phyloP scores from a whole-genome alignment of 139 green algal genomes.

The Desmodesmus armatus region DNA sequence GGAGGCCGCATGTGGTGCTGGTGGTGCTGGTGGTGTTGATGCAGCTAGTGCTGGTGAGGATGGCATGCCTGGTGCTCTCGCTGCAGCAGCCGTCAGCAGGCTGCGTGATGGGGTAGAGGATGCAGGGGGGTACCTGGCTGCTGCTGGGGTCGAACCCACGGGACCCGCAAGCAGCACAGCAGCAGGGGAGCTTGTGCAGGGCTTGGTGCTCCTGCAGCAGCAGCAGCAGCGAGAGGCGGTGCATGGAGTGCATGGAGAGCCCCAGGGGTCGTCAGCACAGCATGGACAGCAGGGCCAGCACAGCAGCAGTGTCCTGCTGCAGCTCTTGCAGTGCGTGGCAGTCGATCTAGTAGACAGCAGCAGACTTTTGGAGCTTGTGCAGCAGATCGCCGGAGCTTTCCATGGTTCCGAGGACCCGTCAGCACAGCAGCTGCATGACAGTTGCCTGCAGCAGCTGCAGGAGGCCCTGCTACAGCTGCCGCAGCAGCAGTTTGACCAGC shows the following conservation, averaged over 20 bases:
- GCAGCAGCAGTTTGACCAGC: background rate
- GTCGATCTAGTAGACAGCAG: background rate
- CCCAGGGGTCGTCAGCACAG: background rate
- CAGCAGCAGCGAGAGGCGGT: slow-evolving; percentile 6
- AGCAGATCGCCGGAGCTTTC: slow-evolving; percentile 9
- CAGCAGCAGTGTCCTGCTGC: background rate
- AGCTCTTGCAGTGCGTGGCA: slow-evolving; percentile 13
- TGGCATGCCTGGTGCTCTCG: too few species aligned
- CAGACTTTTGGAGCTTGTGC: background rate
- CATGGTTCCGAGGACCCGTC: background rate
- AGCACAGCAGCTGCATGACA: background rate
- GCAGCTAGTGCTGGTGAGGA: too few species aligned
- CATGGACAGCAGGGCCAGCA: slow-evolving; percentile 15
- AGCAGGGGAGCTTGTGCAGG: background rate
- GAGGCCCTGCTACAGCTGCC: slow-evolving; percentile 20
- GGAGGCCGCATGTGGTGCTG: too few species aligned
- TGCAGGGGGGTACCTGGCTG: background rate
- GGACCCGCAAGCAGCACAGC: background rate
- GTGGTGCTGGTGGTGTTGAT: too few species aligned
- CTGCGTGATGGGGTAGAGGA: background rate
- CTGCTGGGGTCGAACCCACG: background rate
- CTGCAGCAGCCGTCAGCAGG: background rate
- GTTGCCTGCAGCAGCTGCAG: background rate
- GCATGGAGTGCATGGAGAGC: background rate
- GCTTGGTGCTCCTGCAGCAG: background rate